A percentile compares a stretch with the other conserved stretches of the same genome.
phyloP scores from a whole-genome alignment of 306 rosid species.

The Hippophae gyantsensis region DNA sequence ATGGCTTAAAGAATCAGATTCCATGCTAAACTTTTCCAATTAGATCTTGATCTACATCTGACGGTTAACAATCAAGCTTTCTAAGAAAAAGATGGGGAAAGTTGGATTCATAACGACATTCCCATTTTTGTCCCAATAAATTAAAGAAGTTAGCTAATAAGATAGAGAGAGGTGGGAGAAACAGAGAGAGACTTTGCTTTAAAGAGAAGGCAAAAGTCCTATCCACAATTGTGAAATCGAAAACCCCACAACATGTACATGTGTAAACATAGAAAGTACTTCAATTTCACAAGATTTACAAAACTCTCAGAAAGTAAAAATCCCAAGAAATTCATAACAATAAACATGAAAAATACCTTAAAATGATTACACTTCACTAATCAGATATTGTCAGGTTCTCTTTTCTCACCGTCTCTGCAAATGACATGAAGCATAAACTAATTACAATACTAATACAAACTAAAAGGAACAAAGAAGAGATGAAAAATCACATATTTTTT shows the following conservation, averaged over 20 bases:
- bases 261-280: slow-evolving; percentile 10
- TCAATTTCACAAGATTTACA: slow-evolving; percentile 22
- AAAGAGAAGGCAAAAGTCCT: slow-evolving; percentile 67
- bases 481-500: background rate
- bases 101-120: slow-evolving; percentile 28
- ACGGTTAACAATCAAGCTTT: too few species aligned
- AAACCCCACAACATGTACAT: background rate
- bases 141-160: slow-evolving; percentile 13
- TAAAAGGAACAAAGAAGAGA: slow-evolving; percentile 12
- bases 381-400: background rate
- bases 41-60: too few species aligned
- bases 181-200: slow-evolving; percentile 44
- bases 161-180: background rate
- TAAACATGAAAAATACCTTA: slow-evolving; percentile 30
- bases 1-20: too few species aligned
- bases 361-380: slow-evolving; percentile 26
- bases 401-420: slow-evolving; percentile 1
- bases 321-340: slow-evolving; percentile 13
- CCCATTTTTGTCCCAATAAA: slow-evolving; percentile 21
- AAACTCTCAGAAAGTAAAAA: slow-evolving; percentile 9
- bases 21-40: too few species aligned
- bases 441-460: slow-evolving; percentile 4
- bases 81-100: slow-evolving; percentile 13
- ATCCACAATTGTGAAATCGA: slow-evolving; percentile 29
- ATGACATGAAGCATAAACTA: background rate